Base-by-base conservation (phyloP, 2,329 filamentous ascomycete genomes). In the Septoria petroselini region DNA sequence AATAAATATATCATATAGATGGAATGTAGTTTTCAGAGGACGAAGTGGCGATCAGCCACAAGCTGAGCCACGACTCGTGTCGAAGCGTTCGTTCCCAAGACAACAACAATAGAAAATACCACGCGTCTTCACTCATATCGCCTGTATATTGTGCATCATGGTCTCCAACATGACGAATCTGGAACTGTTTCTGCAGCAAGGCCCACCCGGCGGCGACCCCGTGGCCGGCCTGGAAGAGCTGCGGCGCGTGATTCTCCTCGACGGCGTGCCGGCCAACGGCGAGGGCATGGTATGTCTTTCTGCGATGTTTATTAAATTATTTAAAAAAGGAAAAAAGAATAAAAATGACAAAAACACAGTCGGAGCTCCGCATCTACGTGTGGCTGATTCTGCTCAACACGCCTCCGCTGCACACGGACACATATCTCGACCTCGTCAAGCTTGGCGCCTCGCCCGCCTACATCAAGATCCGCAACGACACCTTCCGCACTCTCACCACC, bases 401-500 rank as follows among this genome's bases (percentile, higher is more conserved):
- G 25, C 84, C 89, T 5, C 83, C 95, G 35, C 76, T 96, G 56
- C 80, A 84, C 37, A 95, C 93, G 51, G 88, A 95, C 62, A 79
- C 85, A 54, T 98, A 98, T 68, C 86, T 97, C 58, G 80, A 82
- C 50, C 85, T 97, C 37, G 86, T 98, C 58, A 90, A 95, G 65
- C 88, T 93, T 57, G 91, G 93, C 55, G 87, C 91, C 18, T 97
- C 91, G 2, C 91, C 91, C 1, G 91, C 90, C 38, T 95, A 98
- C 73, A 83, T 88, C 63, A 98, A 98, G 73, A 98, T 98, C 66
- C 88, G 91, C 68, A 96, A 98, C 71, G 93, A 98, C 70, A 96
- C 93, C 33, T 97, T 97, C 70, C 88, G 93, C 62, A 98, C 93
- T 0, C 77, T 98, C 47, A 93, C 93, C 25, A 96, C 91, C 43